phyloP scores from a whole-genome alignment of 2,329 filamentous ascomycete genomes.

The Cadophora luteo-olivacea region DNA sequence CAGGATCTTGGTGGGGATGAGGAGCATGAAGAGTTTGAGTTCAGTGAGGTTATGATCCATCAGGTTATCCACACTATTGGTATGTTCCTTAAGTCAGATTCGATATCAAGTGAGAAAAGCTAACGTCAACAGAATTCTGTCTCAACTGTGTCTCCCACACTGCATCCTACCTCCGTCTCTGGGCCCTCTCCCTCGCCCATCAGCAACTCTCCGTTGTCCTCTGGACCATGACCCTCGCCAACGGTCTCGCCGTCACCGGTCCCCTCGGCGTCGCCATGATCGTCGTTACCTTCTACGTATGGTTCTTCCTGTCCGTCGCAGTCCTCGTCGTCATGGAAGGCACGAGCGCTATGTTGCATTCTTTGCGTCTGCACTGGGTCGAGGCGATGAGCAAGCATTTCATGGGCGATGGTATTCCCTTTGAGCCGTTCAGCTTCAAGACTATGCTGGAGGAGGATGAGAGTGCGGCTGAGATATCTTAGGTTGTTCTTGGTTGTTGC shows the following conservation, averaged over 20 bases:
- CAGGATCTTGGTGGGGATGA: conserved; percentile 86
- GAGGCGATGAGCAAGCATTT: conserved; percentile 99
- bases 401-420: conserved; percentile 86
- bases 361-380: conserved; percentile 91
- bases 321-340: conserved; percentile 95
- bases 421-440: conserved; percentile 89
- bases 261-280: conserved; percentile 78
- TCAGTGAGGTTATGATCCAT: conserved; percentile 97
- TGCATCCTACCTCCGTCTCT: conserved; percentile 96
- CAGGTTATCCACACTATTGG: conserved; percentile 98
- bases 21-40: conserved; percentile 96
- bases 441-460: conserved; percentile 83
- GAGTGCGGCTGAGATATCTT: conserved; percentile 58
- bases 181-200: conserved; percentile 95
- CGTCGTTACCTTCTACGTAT: conserved; percentile 82
- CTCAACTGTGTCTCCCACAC: conserved; percentile 99
- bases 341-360: conserved; percentile 94
- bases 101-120: conserved; percentile 22
- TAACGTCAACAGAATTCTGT: conserved; percentile 79
- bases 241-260: conserved; percentile 72
- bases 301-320: conserved; percentile 83
- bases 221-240: conserved; percentile 93
- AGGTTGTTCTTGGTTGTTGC: conserved; percentile 18
- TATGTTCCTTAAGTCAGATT: conserved; percentile 56
- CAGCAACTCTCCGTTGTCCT: conserved; percentile 96